phyloP scores from a whole-genome alignment of 1,139 yeast genomes.

The Saccharomyces hybrid region DNA sequence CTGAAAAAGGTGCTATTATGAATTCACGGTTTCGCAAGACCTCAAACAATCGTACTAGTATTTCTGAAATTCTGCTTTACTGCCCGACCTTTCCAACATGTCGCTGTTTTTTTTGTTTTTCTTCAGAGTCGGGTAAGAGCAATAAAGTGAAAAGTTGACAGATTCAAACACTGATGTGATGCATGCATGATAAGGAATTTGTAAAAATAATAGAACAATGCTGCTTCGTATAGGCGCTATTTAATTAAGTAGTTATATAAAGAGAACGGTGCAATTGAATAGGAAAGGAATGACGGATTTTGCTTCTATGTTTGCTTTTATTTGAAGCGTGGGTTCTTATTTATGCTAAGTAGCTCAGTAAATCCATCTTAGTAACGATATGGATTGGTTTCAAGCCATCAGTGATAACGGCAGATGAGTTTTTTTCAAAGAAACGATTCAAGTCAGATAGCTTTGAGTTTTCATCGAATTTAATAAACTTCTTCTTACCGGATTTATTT shows the following conservation, averaged over 20 bases:
- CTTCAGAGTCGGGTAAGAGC: background rate
- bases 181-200: background rate
- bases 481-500: constrained; percentile 56
- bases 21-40: background rate
- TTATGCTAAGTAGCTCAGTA: constrained; percentile 50
- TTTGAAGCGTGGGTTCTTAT: background rate
- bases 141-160: no score
- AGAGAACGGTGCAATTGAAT: background rate
- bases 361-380: constrained; percentile 82
- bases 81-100: background rate
- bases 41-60: background rate
- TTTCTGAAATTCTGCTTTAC: background rate
- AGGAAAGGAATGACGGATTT: background rate
- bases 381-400: constrained; percentile 73
- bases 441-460: constrained; percentile 62
- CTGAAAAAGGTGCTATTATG: background rate
- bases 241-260: background rate
- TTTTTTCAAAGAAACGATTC: constrained; percentile 77
- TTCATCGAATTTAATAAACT: constrained; percentile 62
- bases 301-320: background rate
- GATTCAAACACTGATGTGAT: background rate
- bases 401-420: constrained; percentile 80
- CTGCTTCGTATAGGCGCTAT: background rate
- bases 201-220: background rate
- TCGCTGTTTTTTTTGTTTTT: background rate